Conservation (phyloP, 768 basidiomycete genomes). For the Termitomyces sp. region DNA sequence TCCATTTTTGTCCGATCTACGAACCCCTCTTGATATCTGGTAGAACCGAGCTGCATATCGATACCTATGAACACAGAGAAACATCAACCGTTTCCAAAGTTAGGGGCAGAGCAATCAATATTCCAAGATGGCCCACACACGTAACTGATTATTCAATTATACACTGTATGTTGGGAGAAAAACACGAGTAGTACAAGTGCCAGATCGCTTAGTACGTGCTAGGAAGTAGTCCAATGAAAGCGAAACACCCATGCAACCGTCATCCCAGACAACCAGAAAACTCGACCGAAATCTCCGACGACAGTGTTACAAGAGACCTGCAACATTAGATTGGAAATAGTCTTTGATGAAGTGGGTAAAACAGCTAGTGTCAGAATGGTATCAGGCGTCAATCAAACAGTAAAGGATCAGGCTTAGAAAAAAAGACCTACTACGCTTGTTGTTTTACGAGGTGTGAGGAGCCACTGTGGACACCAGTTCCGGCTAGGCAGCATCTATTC, state of each 20-base stretch:
- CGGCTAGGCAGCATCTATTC: too few relatives aligned
- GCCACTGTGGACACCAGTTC: too few relatives aligned
- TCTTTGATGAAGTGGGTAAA: too few relatives aligned
- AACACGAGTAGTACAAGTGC: slow-evolving; percentile 43
- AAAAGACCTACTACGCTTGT: too few relatives aligned
- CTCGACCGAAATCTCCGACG: slow-evolving; percentile 34
- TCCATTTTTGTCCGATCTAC: slow-evolving; percentile 49
- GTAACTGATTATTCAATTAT: slow-evolving; percentile 50
- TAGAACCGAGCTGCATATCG: slow-evolving; percentile 59
- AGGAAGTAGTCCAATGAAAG: neutral
- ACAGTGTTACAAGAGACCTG: slow-evolving; percentile 44
- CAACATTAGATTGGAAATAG: neutral
- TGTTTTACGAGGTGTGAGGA: too few relatives aligned
- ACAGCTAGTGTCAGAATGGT: neutral
- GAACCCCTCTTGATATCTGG: slow-evolving; percentile 49
- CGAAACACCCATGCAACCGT: slow-evolving; percentile 29
- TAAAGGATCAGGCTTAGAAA: neutral
- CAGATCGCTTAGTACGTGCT: slow-evolving; percentile 30
- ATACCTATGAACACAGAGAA: slow-evolving; percentile 45
- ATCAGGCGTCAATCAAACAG: slow-evolving; percentile 9
- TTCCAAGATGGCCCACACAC: slow-evolving; percentile 12
- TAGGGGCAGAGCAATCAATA: neutral
- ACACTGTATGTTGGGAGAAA: slow-evolving; percentile 40
- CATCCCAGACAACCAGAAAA: slow-evolving; percentile 28
- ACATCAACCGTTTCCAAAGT: slow-evolving; percentile 34